These are phyloP conservation scores for Ceratobasidium sp. DNA, from an alignment of 1,284 basidiomycete genomes.

Conservation along the genomic window DNA sequence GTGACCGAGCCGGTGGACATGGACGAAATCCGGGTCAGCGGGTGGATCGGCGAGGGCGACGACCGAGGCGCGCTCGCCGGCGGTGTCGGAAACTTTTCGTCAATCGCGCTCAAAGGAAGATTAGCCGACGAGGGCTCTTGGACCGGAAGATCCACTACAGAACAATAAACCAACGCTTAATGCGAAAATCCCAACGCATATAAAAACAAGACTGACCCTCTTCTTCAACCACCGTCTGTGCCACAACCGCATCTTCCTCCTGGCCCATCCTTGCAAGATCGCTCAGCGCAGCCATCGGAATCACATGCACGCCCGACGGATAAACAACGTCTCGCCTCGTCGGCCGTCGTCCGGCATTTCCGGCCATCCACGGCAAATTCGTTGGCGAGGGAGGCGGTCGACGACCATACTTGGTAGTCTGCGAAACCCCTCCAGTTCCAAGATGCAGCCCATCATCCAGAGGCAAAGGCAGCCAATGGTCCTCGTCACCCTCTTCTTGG, in stretches of 20 bases:
- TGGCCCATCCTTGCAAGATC: slow-evolving; percentile 9
- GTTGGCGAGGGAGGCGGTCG: slow-evolving; percentile 33
- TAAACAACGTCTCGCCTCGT: slow-evolving; percentile 17
- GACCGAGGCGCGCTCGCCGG: slow-evolving; percentile 21
- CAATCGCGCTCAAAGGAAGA: not conserved
- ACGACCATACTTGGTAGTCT: not conserved
- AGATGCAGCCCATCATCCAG: not conserved
- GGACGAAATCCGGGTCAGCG: not conserved
- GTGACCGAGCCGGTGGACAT: not conserved
- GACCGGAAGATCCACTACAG: not conserved
- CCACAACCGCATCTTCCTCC: slow-evolving; percentile 16
- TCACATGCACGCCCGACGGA: slow-evolving; percentile 24
- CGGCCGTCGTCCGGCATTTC: slow-evolving; percentile 7
- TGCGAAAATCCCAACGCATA: not conserved
- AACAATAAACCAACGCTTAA: not conserved
- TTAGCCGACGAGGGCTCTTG: not conserved
- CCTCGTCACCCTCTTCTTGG: not conserved
- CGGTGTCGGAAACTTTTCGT: slow-evolving; percentile 15
- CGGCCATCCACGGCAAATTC: slow-evolving; percentile 30
- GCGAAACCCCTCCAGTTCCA: not conserved
- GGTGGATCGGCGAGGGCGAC: slow-evolving; percentile 15
- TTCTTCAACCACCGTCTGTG: slow-evolving; percentile 3
- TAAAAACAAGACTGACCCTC: slow-evolving; percentile 1
- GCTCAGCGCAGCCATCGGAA: slow-evolving; percentile 9
- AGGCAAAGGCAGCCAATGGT: slow-evolving; percentile 3